These are phyloP conservation scores for Arthromyces matolae DNA, from an alignment of 768 basidiomycete species.

Conservation along the genomic window DNA sequence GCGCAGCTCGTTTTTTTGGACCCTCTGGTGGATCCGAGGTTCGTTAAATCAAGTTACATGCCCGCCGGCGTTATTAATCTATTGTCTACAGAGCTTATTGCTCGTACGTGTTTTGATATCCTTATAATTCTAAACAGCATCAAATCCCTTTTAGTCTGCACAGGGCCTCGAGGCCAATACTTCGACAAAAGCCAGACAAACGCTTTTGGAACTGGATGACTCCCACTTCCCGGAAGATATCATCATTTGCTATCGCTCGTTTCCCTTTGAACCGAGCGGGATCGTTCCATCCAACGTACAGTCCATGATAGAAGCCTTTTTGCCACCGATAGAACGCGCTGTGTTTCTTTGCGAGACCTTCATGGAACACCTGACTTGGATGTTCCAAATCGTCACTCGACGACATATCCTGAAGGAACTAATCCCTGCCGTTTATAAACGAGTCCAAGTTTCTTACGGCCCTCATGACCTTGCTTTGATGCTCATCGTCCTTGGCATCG, in stretches of 20 bases:
- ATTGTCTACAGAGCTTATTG: constrained; percentile 36
- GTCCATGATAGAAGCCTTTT: constrained; percentile 39
- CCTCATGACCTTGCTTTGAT: constrained; percentile 50
- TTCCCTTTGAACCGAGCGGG: constrained; percentile 42
- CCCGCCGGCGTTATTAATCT: constrained; percentile 5
- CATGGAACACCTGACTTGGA: constrained; percentile 47
- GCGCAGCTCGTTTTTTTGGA: constrained; percentile 41
- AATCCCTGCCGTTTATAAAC: constrained; percentile 44
- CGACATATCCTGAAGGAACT: constrained; percentile 41
- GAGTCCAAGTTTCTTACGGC: constrained; percentile 32
- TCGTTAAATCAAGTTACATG: constrained; percentile 10
- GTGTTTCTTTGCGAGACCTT: constrained; percentile 43
- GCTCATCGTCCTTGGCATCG: constrained; percentile 44
- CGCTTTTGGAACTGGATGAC: constrained; percentile 37
- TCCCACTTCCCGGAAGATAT: constrained; percentile 44
- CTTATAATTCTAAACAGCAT: not conserved
- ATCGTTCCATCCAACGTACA: constrained; percentile 31
- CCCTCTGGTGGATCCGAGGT: constrained; percentile 51
- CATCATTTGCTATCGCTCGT: constrained; percentile 37
- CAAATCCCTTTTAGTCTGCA: constrained; percentile 17
- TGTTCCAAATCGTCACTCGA: constrained; percentile 46
- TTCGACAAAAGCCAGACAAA: constrained; percentile 9
- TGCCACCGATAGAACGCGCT: constrained; percentile 41
- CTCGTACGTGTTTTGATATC: constrained; percentile 25
- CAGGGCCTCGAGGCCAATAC: constrained; percentile 21